Conservation (phyloP, 1,284 basidiomycete genomes). For the Ustilago shanxiensis region DNA sequence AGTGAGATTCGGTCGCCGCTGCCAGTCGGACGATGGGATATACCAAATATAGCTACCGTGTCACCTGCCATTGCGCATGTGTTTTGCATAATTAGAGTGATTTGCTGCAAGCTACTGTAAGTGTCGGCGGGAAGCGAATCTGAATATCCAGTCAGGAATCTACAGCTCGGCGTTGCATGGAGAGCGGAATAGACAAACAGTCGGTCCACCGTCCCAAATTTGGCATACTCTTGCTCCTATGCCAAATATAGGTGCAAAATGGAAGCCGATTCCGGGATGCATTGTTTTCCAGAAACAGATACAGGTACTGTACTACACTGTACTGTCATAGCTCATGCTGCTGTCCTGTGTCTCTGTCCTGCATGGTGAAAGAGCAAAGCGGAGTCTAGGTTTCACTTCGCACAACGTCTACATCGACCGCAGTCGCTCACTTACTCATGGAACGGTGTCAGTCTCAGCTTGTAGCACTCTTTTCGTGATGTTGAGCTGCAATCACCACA, state of each 20-base stretch:
- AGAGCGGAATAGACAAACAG: too few species aligned
- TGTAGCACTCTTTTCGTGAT: background rate
- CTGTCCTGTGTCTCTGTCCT: background rate
- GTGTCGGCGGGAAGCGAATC: too few species aligned
- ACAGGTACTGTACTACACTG: too few species aligned
- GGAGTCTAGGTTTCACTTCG: background rate
- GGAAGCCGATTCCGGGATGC: background rate
- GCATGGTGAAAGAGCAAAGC: background rate
- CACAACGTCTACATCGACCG: background rate
- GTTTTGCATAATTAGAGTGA: too few species aligned
- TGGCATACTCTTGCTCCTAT: background rate
- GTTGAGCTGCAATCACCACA: conserved; percentile 1
- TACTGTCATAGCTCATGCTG: background rate
- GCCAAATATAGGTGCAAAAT: conserved; percentile 14
- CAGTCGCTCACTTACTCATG: background rate
- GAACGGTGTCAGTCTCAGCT: too few species aligned
- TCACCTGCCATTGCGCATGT: too few species aligned
- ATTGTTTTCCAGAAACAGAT: background rate
- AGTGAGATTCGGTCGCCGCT: background rate
- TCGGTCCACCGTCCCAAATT: background rate
- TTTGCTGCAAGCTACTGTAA: too few species aligned
- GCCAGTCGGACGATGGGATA: background rate
- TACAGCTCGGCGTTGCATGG: too few species aligned
- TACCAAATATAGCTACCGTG: conserved; percentile 1
- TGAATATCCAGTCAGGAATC: too few species aligned